Evolutionary conservation across 345 rosid genomes (phyloP).

Genomic region (Populus alba): DNA sequence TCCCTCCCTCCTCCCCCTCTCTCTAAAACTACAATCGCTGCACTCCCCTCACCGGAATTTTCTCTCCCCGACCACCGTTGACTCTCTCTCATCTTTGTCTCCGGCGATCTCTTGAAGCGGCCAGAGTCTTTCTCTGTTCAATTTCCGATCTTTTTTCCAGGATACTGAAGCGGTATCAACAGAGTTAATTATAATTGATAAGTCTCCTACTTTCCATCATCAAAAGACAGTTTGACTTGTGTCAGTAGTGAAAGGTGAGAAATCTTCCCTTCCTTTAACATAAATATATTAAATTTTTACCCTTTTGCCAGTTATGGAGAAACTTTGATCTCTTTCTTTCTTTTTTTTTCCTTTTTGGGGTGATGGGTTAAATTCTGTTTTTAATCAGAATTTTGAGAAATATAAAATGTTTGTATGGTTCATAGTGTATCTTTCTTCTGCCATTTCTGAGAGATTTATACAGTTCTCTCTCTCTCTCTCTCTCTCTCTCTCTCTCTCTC

Average conservation of each 20-base stretch:
- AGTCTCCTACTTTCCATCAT: background rate
- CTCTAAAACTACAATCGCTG: background rate
- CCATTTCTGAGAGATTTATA: conserved; percentile 12
- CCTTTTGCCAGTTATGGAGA: background rate
- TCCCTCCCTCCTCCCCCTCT: background rate
- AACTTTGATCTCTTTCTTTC: background rate
- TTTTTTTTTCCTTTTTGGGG: too few species aligned
- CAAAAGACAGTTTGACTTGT: background rate
- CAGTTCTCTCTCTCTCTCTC: background rate
- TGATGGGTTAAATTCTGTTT: background rate
- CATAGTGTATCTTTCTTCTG: background rate
- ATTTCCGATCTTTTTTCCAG: background rate
- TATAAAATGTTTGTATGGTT: background rate
- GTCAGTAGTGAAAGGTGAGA: conserved; percentile 6
- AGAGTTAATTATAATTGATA: background rate
- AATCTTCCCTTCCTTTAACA: background rate
- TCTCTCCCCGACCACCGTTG: background rate
- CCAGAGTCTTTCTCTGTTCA: background rate
- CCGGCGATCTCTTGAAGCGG: background rate
- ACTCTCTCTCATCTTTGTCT: background rate
- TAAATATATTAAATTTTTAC: background rate
- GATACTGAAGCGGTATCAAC: background rate
- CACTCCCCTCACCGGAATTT: background rate
- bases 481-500: background rate
- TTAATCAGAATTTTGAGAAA: background rate